Base-by-base conservation (phyloP, 2,329 filamentous ascomycete genomes). In the Aspergillus arachidicola region DNA sequence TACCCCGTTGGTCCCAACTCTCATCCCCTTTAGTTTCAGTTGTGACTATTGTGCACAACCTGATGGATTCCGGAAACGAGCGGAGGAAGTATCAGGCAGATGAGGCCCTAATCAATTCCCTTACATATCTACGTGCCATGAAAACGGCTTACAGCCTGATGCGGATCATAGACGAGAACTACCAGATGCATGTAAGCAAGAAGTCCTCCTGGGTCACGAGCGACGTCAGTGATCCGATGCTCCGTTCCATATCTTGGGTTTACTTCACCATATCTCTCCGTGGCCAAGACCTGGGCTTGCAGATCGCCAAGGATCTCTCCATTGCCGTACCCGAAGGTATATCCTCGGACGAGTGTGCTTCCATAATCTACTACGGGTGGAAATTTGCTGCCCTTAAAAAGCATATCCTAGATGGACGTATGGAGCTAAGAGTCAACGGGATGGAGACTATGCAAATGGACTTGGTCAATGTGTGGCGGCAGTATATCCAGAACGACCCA, bases 351-450 rank as follows among this genome's bases (percentile, higher is more conserved):
- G 75, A 79, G 43, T 68, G 72, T 26, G 66, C 76, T 6, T 67
- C 68, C 28, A 76, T 82, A 14, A 71, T 81, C 41, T 67, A 71
- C 73, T 79, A 85, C 70, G 81, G 79, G 36, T 96, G 91, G 89
- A 89, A 87, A 57, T 88, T 97, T 69, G 82, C 83, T 50, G 81
- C 90, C 1, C 81, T 91, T 58, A 87, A 87, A 69, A 90, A 87
- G 68, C 88, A 94, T 68, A 89, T 97, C 58, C 88, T 86, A 71
- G 94, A 92, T 62, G 90, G 91, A 41, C 92, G 94, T 71, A 97
- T 98, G 93, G 92, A 96, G 72, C 83, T 97, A 43, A 89, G 94
- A 43, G 91, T 96, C 14, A 85, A 87, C 74, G 93, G 92, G 23
- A 89, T 94, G 57, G 86, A 87, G n/a, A 82, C 82, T 23, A 90